Base-by-base conservation (phyloP, 2,329 filamentous ascomycete species). In the Alternaria angustiovoidea region DNA sequence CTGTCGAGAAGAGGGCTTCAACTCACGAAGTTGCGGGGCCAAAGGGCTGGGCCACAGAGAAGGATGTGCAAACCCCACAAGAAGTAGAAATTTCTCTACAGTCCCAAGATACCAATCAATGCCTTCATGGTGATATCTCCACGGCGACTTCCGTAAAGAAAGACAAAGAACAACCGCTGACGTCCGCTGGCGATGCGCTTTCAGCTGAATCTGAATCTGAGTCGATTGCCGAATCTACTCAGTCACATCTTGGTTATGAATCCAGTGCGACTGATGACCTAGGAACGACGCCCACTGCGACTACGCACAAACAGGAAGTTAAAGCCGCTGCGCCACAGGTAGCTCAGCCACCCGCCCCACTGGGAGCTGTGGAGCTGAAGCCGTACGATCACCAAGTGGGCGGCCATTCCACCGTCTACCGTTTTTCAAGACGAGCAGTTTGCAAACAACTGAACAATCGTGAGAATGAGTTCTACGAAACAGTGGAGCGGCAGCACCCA, bases 391-490 rank as follows among this genome's bases (percentile, higher is more conserved):
- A 99, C 80, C 95, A 99, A 80, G 95, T 99, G 56, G 95, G 95
- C 59, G 95, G 95, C 0, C 95, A 99, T 78, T 97, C 93, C 7
- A 97, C 94, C 0, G 87, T 99, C 36, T 99, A 96, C 86, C 90
- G 94, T 42, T 98, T 99, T 76, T 98, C 95, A 18, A 89, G 93
- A 67, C 88, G 94, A 71, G 95, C 95, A 57, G 94, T 99, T 11
- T 99, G 95, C 84, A 99, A 99, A 80, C 93, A 97, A 80, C 86
- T 99, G 74, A 99, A 97, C 79, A 99, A 97, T 77, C 88, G 94
- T 73, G 95, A 99, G 77, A 99, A 99, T 79, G 93, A 97, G 80
- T 99, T 99, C 76, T 99, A 99, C 79, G 95, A 99, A 80, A 95
- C 90, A 55, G 92, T 98, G 71, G 95, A 99, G 82, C 89, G 88